phyloP scores from a whole-genome alignment of 257 asterid genomes.

The Forsythia viridissima region DNA sequence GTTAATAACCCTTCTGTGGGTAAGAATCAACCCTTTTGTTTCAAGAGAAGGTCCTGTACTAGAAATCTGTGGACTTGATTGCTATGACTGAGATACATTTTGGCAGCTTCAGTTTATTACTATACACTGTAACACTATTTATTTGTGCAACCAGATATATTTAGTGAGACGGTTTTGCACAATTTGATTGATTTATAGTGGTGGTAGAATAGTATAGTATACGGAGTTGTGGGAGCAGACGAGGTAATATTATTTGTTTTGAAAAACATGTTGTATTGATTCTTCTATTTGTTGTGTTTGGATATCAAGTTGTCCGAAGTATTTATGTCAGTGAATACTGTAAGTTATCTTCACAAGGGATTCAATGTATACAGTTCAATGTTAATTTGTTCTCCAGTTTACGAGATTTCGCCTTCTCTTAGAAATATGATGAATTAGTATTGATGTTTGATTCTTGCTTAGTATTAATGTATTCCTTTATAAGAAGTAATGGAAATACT shows the following conservation, averaged over 20 bases:
- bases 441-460: too few species aligned
- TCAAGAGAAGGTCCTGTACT: slow-evolving; percentile 82
- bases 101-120: not conserved
- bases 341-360: not conserved
- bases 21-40: slow-evolving; percentile 81
- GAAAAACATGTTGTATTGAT: slow-evolving; percentile 31
- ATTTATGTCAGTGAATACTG: not conserved
- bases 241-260: slow-evolving; percentile 23
- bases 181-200: not conserved
- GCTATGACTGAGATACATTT: slow-evolving; percentile 49
- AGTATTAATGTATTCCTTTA: too few species aligned
- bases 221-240: slow-evolving; percentile 27
- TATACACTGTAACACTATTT: not conserved
- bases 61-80: slow-evolving; percentile 77
- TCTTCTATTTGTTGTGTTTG: slow-evolving; percentile 30
- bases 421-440: too few species aligned
- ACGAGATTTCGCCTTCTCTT: too few species aligned
- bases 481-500: too few species aligned
- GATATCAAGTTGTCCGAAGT: not conserved
- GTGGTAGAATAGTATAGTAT: slow-evolving; percentile 27
- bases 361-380: slow-evolving; percentile 9
- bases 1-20: slow-evolving; percentile 78
- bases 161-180: slow-evolving; percentile 24
- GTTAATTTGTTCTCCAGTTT: too few species aligned
- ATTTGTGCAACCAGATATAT: slow-evolving; percentile 27